phyloP scores from a whole-genome alignment of 108 stramenopile genomes.

The Skeletonema potamos region DNA sequence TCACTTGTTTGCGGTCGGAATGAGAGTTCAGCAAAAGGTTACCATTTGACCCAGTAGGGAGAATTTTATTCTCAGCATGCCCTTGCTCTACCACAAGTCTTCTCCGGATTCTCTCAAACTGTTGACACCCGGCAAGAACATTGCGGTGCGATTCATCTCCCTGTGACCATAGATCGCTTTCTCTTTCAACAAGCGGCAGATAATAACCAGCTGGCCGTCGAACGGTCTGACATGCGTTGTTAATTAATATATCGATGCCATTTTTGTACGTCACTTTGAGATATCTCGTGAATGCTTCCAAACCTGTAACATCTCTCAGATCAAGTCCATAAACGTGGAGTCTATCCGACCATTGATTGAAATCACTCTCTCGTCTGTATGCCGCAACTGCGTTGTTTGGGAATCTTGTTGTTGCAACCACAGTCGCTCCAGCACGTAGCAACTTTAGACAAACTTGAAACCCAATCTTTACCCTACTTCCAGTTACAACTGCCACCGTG shows the following conservation, averaged over 20 bases:
- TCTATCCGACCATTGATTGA: slow-evolving; percentile 54
- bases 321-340: slow-evolving; percentile 82
- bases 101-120: slow-evolving; percentile 69
- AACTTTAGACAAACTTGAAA: slow-evolving; percentile 82
- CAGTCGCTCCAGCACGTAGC: slow-evolving; percentile 69
- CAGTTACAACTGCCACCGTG: slow-evolving; percentile 81
- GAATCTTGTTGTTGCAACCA: slow-evolving; percentile 89
- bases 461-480: slow-evolving; percentile 91
- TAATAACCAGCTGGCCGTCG: slow-evolving; percentile 86
- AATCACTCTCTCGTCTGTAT: slow-evolving; percentile 69
- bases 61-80: slow-evolving; percentile 2
- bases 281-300: slow-evolving; percentile 83
- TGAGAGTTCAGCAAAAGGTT: background rate
- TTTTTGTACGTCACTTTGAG: slow-evolving; percentile 53
- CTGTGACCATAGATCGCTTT: slow-evolving; percentile 61
- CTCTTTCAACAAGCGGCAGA: slow-evolving; percentile 65
- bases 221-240: slow-evolving; percentile 94
- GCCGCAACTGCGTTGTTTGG: slow-evolving; percentile 70
- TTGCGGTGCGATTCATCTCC: slow-evolving; percentile 60
- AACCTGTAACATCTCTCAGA: slow-evolving; percentile 80
- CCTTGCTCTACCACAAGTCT: slow-evolving; percentile 51
- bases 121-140: slow-evolving; percentile 60
- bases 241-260: slow-evolving; percentile 87
- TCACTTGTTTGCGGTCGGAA: background rate
- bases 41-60: slow-evolving; percentile 9